Evolutionary conservation across 441 rosid species (phyloP), one percentile per base, ranked within the genome.

Genomic region (Pelargonium cotyledonis): DNA sequence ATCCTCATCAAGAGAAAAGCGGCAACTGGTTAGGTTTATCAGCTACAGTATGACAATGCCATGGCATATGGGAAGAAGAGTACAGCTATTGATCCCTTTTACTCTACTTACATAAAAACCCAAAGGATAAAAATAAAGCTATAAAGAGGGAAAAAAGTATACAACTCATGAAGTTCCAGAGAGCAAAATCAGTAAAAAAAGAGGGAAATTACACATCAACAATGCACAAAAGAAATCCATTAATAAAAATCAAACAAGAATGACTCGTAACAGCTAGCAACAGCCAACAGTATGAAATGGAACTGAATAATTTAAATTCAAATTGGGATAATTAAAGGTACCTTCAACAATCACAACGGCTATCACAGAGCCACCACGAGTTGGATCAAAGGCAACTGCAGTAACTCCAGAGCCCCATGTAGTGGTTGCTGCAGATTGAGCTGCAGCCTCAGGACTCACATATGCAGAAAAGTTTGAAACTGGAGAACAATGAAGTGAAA

Each of bases 401-500:
- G 97, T 95, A 70, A 95, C 99, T 70, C 98, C 97, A 79, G 99
- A 92, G 53, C 99, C 99, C 99, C 99, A 95, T 58, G 98, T 95
- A 65, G 99, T 95, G 66, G 99, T 90, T 78, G 99, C 97, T 40
- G 96, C 97, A 72, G 99, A 90, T 74, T 89, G 97, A 58, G 90
- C 88, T 63, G 99, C 99, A 78, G 98, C 93, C 85, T 95, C 99
- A 65, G 98, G 99, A 82, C 94, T 95, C 77, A 95, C 98, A 73
- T 95, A 95, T 6, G 97, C 98, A 78, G 99, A 92, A 80, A 95
- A 95, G 83, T 95, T 95, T 70, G 99, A 95, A 72, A 92, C 98
- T 6, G 98, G 99, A 3, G 98, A 92, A 83, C 99, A 95, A 75
- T 94, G 92, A 77, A 95, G 93, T 70, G 88, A 80, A 18, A 89